Conservation (phyloP, 2,329 filamentous ascomycete genomes). For the Talaromyces marneffei region DNA sequence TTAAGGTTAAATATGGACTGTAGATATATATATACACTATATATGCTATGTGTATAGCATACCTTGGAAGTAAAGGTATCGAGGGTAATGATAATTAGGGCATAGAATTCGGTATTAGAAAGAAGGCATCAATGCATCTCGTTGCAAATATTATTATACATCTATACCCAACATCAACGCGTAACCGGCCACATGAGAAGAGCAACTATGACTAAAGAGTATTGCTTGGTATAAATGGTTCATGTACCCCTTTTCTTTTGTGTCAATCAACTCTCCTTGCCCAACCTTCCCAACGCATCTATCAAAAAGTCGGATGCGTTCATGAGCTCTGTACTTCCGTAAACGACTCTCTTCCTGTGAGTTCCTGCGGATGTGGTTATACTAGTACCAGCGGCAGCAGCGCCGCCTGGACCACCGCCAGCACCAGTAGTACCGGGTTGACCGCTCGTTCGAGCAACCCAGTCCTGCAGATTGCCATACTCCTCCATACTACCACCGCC, state of each 20-base stretch:
- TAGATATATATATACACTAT: neutral
- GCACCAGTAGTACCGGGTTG: constrained; percentile 47
- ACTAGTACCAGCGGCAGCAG: neutral
- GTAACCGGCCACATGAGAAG: neutral
- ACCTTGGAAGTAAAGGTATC: too few relatives aligned
- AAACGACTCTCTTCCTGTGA: constrained; percentile 71
- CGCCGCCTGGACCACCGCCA: constrained; percentile 28
- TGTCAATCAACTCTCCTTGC: constrained; percentile 45
- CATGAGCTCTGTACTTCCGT: constrained; percentile 78
- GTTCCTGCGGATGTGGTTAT: constrained; percentile 41
- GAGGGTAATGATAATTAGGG: neutral
- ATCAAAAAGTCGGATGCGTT: constrained; percentile 57
- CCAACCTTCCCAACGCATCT: constrained; percentile 53
- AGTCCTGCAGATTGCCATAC: constrained; percentile 95
- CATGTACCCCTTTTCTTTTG: neutral
- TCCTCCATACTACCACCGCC: constrained; percentile 98
- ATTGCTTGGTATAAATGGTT: neutral
- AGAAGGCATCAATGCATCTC: neutral
- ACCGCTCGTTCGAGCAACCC: constrained; percentile 69
- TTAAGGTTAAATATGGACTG: constrained; percentile 29
- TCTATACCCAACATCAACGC: neutral
- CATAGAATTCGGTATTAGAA: neutral
- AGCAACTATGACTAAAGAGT: neutral
- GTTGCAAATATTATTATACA: constrained; percentile 11
- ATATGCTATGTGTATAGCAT: too few relatives aligned